Conservation (phyloP, 176 grass and related monocot genomes). For the Oryza glaberrima region DNA sequence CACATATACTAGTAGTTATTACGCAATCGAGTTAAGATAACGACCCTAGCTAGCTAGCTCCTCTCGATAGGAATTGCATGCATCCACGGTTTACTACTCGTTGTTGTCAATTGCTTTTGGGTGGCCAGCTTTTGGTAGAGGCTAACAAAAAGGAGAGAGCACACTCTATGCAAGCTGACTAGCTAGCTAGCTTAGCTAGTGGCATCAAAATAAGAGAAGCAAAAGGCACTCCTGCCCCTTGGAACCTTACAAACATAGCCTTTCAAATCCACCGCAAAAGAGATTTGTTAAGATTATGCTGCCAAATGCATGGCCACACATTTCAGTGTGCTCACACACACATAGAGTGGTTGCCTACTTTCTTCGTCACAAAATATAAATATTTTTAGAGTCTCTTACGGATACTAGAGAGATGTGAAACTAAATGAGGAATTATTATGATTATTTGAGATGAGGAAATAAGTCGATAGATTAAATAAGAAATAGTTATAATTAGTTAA, state of each 20-base stretch:
- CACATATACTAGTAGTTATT: constrained; percentile 33
- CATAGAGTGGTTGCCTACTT: neutral
- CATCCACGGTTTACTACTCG: constrained; percentile 32
- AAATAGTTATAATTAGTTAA: too few species aligned
- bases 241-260: constrained; percentile 61
- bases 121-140: constrained; percentile 42
- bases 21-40: constrained; percentile 60
- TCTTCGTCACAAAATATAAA: too few species aligned
- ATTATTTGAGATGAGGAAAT: too few species aligned
- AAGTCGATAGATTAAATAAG: too few species aligned
- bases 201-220: constrained; percentile 59
- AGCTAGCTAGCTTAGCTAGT: constrained; percentile 20
- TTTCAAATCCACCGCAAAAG: constrained; percentile 58
- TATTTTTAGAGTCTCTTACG: too few species aligned
- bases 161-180: constrained; percentile 29
- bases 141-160: constrained; percentile 57
- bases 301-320: constrained; percentile 50
- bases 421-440: too few species aligned
- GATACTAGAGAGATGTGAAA: too few species aligned
- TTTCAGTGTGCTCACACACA: constrained; percentile 37
- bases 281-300: constrained; percentile 57
- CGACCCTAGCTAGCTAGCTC: constrained; percentile 35
- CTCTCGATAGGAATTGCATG: neutral
- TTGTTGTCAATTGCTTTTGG: constrained; percentile 33
- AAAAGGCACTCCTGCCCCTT: constrained; percentile 52